Evolutionary conservation across 306 rosid genomes (phyloP), one percentile per base, ranked within the genome.

Genomic region (Corylus heterophylla): DNA sequence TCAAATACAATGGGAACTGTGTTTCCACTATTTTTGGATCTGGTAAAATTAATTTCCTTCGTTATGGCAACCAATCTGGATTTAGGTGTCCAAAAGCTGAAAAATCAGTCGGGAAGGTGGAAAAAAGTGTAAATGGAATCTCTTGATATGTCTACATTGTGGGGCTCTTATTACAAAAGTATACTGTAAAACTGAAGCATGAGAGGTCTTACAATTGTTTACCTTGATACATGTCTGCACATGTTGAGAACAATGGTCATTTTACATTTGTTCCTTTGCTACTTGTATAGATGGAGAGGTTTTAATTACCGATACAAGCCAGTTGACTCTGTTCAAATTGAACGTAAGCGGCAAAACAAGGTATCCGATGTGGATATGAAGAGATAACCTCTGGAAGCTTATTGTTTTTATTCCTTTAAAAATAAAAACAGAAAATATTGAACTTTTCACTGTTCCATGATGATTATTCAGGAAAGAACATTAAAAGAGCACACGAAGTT

Each of bases 401-500:
- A 45, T 64, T 14, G 14, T 3, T 73, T 66, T 27, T 37, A 67
- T 49, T 47, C 50, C 9, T 31, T 10, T 63, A 25, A 29, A 37
- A 68, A 42, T 10, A 37, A 16, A 8, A 18, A 67, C 18, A 35
- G 17, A 1, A 50, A 49, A 50, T 35, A 75, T 37, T 16, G 51
- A 48, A 2, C 18, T 20, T 49, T 59, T 45, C 12, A 42, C 51
- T 56, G 52, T 31, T 74, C 68, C 62, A 4, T 75, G 73, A 54
- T 85, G 35, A 66, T 73, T 78, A 44, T 75, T 71, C 83, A 94
- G 98, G 97, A 90, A 83, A 87, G 93, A 79, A 93, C 97, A 17
- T 66, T 78, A 85, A 89, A 82, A 70, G 98, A 88, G 81, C 94
- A 85, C 82, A 74, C 68, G 75, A 94, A 89, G 80, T 77, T 92